Evolutionary conservation across 345 rosid genomes (phyloP).

Genomic region (Boechera divaricarpa): DNA sequence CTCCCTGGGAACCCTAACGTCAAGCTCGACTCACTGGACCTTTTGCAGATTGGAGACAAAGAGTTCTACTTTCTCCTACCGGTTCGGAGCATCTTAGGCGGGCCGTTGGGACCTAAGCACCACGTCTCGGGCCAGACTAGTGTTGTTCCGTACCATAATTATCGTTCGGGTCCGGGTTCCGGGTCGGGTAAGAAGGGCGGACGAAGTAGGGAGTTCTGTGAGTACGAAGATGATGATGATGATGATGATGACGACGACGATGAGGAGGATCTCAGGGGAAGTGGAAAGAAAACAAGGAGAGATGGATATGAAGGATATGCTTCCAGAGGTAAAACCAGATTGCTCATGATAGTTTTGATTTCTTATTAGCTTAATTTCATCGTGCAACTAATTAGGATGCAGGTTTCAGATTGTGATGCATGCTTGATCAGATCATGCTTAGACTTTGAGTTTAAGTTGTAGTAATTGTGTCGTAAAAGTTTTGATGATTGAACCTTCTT

Average conservation of each 20-base stretch:
- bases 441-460: neutral
- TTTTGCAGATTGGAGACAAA: constrained; percentile 93
- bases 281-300: constrained; percentile 80
- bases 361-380: neutral
- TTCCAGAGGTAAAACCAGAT: constrained; percentile 62
- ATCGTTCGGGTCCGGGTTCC: constrained; percentile 50
- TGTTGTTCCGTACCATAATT: constrained; percentile 56
- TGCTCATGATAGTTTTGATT: constrained; percentile 2
- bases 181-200: constrained; percentile 64
- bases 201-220: constrained; percentile 64
- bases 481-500: neutral
- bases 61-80: constrained; percentile 92
- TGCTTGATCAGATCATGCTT: constrained; percentile 8
- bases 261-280: constrained; percentile 60
- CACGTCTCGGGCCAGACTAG: constrained; percentile 46
- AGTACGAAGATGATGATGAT: constrained; percentile 58
- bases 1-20: constrained; percentile 94
- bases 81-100: constrained; percentile 84
- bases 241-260: constrained; percentile 50
- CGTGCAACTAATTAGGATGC: neutral
- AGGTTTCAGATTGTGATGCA: neutral
- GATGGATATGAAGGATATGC: constrained; percentile 68
- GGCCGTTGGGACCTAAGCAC: constrained; percentile 72
- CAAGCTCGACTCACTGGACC: constrained; percentile 95
- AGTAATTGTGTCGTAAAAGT: constrained; percentile 6